Evolutionary conservation across 108 stramenopile species (phyloP).

Genomic region (Cyclotella choctawhatcheeana): DNA sequence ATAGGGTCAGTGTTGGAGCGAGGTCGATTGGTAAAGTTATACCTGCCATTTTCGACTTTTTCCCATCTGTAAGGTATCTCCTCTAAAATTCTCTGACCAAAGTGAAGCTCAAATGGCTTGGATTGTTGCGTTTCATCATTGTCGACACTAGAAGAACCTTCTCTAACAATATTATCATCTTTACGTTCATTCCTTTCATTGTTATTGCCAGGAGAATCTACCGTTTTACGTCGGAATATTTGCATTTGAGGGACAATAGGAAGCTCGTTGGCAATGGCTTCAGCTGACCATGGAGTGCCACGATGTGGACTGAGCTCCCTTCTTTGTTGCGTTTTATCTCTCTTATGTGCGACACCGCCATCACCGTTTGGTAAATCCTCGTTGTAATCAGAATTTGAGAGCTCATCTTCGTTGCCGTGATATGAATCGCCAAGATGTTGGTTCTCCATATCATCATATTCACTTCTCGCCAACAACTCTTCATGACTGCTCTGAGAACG

Average conservation of each 20-base stretch:
- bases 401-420: not conserved
- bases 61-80: not conserved
- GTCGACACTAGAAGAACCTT: not conserved
- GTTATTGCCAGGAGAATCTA: not conserved
- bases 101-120: constrained; percentile 2
- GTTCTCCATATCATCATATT: constrained; percentile 38
- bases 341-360: not conserved
- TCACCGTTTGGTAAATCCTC: not conserved
- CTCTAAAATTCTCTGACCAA: not conserved
- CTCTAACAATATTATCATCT: not conserved
- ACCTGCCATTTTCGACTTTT: constrained; percentile 6
- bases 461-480: not conserved
- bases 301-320: not conserved
- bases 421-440: constrained; percentile 15
- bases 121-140: not conserved
- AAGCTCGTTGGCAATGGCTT: constrained; percentile 30
- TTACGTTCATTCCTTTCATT: not conserved
- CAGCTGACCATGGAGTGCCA: constrained; percentile 26
- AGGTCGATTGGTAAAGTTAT: constrained; percentile 17
- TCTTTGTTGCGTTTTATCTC: not conserved
- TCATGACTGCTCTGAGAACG: not conserved
- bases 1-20: constrained; percentile 41
- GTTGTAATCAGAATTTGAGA: not conserved
- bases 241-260: constrained; percentile 38
- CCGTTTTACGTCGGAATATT: not conserved